Percentiles rank a stretch among this genome's conserved stretches.
Evolutionary conservation across 208 protist genomes (phyloP).

Genomic region (Angomonas deanei): DNA sequence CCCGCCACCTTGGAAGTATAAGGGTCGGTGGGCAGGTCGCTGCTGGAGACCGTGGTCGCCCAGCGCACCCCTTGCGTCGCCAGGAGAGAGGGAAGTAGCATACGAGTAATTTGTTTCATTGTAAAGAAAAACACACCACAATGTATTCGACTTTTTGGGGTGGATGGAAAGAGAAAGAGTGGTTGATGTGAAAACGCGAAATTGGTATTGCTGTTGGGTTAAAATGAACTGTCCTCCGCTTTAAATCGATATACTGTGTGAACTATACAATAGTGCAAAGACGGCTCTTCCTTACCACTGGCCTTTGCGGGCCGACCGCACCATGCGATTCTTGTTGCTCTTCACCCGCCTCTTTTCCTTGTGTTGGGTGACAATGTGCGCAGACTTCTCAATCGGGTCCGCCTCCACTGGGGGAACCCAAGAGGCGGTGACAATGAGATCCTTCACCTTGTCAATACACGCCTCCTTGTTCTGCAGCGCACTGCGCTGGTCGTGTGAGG

Average conservation of each 20-base stretch:
- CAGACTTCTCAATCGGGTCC: slow-evolving; percentile 41
- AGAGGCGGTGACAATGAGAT: slow-evolving; percentile 63
- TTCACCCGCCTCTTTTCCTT: slow-evolving; percentile 50
- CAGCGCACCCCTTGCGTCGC: slow-evolving; percentile 3
- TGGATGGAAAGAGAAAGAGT: no score
- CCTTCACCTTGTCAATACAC: slow-evolving; percentile 47
- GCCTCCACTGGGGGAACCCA: slow-evolving; percentile 67
- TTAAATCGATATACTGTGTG: no score
- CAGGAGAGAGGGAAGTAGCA: background rate
- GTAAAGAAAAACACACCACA: background rate
- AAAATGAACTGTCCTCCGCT: no score
- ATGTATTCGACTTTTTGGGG: no score
- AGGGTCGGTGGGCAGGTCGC: background rate
- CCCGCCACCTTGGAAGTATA: slow-evolving; percentile 19
- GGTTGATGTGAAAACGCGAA: no score
- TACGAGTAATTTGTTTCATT: background rate
- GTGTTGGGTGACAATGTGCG: slow-evolving; percentile 33
- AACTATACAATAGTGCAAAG: no score
- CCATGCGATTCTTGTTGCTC: slow-evolving; percentile 47
- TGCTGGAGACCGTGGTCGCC: background rate
- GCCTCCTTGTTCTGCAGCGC: slow-evolving; percentile 73
- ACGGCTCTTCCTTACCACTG: slow-evolving; percentile 35
- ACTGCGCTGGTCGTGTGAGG: slow-evolving; percentile 71
- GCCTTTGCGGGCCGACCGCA: slow-evolving; percentile 28
- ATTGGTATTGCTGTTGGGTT: no score